Percentiles rank a stretch among this genome's conserved stretches.
phyloP scores from a whole-genome alignment of 257 asterid species.

The Petrea volubilis region DNA sequence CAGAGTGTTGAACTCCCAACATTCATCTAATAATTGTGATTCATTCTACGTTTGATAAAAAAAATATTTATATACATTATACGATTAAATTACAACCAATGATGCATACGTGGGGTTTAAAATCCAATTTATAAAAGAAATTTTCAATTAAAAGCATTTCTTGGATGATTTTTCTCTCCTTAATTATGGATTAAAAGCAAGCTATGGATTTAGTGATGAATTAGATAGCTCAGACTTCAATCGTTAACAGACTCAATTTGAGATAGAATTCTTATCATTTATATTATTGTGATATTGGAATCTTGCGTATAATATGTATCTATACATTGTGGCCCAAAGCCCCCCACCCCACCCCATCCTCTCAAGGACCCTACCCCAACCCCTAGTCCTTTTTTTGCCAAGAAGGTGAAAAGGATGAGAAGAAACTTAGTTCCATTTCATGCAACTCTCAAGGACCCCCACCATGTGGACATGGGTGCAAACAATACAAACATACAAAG shows the following conservation, averaged over 20 bases:
- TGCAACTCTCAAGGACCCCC: conserved; percentile 34
- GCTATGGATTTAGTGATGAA: background rate
- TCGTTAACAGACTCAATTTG: no score
- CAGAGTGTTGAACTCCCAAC: no score
- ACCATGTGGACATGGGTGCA: conserved; percentile 41
- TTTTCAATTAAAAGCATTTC: conserved; percentile 3
- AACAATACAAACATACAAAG: conserved; percentile 31
- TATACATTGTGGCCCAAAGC: background rate
- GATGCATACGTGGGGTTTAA: no score
- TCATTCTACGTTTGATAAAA: no score
- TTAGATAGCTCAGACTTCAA: no score
- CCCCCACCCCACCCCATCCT: background rate
- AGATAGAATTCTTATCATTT: no score
- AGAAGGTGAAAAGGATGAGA: conserved; percentile 26
- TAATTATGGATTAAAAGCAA: background rate
- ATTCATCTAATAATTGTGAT: no score
- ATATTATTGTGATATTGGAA: no score
- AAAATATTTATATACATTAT: no score
- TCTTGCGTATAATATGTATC: no score
- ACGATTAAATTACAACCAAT: no score
- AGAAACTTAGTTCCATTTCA: conserved; percentile 12
- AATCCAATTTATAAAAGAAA: no score
- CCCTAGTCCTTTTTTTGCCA: conserved; percentile 14
- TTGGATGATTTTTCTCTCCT: background rate
- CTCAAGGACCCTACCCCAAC: conserved; percentile 13